A percentile compares a stretch with the other conserved stretches of the same genome.
phyloP scores from a whole-genome alignment of 2,329 filamentous ascomycete genomes.

The Sclerotinia trifoliorum region DNA sequence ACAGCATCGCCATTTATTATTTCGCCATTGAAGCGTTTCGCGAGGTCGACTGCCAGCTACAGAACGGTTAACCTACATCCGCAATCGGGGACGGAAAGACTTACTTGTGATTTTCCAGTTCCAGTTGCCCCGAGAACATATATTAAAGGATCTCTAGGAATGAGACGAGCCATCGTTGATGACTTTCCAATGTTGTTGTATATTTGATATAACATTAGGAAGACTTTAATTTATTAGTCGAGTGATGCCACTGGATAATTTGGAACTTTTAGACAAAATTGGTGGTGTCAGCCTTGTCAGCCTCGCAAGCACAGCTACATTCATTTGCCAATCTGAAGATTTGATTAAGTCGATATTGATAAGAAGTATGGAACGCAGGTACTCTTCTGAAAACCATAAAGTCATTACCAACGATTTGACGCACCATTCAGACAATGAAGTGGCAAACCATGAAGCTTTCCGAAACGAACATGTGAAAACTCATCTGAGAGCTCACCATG shows the following conservation, averaged over 20 bases:
- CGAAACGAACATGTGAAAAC: no score
- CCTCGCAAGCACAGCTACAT: constrained; percentile 3
- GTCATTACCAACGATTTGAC: no score
- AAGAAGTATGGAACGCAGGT: no score
- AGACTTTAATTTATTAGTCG: background rate
- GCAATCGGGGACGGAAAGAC: background rate
- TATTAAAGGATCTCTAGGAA: constrained; percentile 62
- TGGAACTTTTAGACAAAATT: background rate
- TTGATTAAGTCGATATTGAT: background rate
- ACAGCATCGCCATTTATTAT: constrained; percentile 97
- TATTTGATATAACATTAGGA: constrained; percentile 28
- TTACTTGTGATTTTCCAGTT: constrained; percentile 87
- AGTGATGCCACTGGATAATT: background rate
- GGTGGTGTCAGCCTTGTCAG: constrained; percentile 2
- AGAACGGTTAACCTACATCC: constrained; percentile 22
- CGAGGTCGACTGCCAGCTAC: constrained; percentile 73
- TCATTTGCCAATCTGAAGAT: background rate
- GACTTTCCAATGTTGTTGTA: constrained; percentile 24
- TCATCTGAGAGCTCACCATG: background rate
- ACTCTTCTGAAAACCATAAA: background rate
- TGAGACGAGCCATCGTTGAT: constrained; percentile 33
- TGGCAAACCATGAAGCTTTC: no score
- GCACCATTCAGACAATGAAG: no score
- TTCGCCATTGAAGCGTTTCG: constrained; percentile 80
- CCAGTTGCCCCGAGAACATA: constrained; percentile 87